Conservation (phyloP, 192 early-diverging fungal genomes). For the Mortierella antarctica region DNA sequence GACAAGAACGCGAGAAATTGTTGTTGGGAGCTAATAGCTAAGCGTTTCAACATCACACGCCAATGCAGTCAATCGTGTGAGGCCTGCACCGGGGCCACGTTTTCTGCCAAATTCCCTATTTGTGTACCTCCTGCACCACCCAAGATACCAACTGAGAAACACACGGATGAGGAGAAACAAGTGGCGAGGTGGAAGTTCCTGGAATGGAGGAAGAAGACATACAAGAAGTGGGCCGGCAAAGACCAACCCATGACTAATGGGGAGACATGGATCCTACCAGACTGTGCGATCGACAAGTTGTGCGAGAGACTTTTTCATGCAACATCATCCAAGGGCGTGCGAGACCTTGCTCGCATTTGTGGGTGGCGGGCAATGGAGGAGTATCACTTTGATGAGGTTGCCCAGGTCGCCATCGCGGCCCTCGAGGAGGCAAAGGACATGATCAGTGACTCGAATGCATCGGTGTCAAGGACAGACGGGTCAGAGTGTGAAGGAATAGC, state of each 20-base stretch:
- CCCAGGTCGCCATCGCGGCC: conserved; percentile 1
- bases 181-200: neutral
- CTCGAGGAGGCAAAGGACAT: neutral
- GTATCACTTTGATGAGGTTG: neutral
- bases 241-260: neutral
- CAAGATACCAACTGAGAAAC: neutral
- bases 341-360: neutral
- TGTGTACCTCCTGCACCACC: neutral
- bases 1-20: neutral
- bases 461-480: no score
- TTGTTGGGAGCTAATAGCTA: conserved; percentile 13
- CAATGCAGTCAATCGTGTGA: conserved; percentile 2
- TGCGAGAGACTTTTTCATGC: neutral
- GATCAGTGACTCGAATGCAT: neutral
- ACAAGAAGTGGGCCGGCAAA: conserved; percentile 1
- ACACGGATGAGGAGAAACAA: neutral
- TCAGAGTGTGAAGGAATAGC: no score
- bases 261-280: conserved; percentile 15
- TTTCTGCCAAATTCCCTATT: neutral
- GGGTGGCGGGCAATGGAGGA: neutral
- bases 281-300: conserved; percentile 6
- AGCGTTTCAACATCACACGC: neutral
- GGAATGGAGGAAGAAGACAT: conserved; percentile 13
- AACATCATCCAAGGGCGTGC: conserved; percentile 4
- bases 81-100: conserved; percentile 3